These are phyloP conservation scores for Puccinia polysora DNA, from an alignment of 1,284 basidiomycete species.

Conservation along the genomic window DNA sequence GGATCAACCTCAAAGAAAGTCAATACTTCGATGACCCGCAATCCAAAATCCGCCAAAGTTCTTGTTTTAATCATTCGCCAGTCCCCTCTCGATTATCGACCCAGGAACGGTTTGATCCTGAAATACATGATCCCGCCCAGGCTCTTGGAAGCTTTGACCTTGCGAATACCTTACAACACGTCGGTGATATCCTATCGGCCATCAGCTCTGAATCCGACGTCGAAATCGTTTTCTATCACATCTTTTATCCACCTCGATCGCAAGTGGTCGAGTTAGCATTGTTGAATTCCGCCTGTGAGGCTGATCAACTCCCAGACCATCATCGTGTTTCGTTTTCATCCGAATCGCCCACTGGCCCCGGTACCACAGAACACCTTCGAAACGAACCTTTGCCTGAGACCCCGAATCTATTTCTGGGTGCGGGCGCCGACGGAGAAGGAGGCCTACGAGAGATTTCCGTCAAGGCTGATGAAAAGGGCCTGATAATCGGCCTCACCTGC, in stretches of 20 bases:
- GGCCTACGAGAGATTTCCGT: conserved; percentile 32
- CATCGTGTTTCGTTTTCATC: conserved; percentile 27
- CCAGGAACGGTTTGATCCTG: background rate
- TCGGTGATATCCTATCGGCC: conserved; percentile 34
- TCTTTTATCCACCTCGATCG: conserved; percentile 29
- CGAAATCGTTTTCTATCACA: conserved; percentile 39
- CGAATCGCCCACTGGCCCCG: background rate
- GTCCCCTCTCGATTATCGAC: background rate
- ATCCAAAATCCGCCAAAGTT: conserved; percentile 1
- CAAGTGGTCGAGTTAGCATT: conserved; percentile 8
- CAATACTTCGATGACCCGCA: conserved; percentile 1
- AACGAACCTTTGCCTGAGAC: conserved; percentile 13
- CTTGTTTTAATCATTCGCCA: conserved; percentile 1
- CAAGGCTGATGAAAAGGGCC: conserved; percentile 33
- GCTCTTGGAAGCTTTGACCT: conserved; percentile 30
- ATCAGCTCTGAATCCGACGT: conserved; percentile 34
- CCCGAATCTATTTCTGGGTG: conserved; percentile 9
- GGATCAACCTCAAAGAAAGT: conserved; percentile 36
- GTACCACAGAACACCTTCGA: background rate
- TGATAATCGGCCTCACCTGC: conserved; percentile 32
- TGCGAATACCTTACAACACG: conserved; percentile 35
- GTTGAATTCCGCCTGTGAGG: conserved; percentile 9
- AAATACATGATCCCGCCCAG: background rate
- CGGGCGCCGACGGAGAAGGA: conserved; percentile 33
- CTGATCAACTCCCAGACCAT: conserved; percentile 7